Evolutionary conservation across 2,329 filamentous ascomycete genomes (phyloP), one percentile per base, ranked within the genome.

Genomic region (Blastomyces percursus): DNA sequence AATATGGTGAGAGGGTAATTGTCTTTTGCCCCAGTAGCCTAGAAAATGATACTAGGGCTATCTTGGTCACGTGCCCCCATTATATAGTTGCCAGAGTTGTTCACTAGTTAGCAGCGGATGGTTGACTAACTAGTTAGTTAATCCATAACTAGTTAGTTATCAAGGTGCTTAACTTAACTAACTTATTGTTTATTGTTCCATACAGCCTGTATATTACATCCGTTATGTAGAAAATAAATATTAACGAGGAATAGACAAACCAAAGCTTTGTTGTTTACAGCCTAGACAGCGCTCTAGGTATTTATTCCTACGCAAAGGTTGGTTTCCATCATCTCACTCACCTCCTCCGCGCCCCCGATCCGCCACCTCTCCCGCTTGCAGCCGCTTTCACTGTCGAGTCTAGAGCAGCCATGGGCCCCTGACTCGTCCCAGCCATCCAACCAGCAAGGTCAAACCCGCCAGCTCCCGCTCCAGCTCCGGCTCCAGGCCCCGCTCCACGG

Each of bases 401-500:
- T 59, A 72, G 69, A 61, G 74, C 72, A 42, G 75, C 70, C 44
- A 68, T 67, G 21, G 69, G 70, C 14, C 69, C 69, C 27, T 73
- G 67, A 46, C 71, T 67, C n/a, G 77, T 73, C 11, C 85, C 86
- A 21, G 86, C 86, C 80, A 89, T 82, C 82, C 84, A 88, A 6
- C 84, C 81, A 2, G 86, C 86, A 60, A 88, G 78, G 74, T 89
- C 86, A 66, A 89, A 88, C 61, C 84, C 85, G 67, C 84, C 50
- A 35, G 50, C 14, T 54, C 85, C 71, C 56, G 78, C 75, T 50
- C 85, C 71, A 57, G 78, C 75, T 50, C 77, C 78, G 8, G 71
- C 64, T 16, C 61, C 57, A 27, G 58, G 8, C 61, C 63, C 74
- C 64, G 73, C 74, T 12, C 69, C 44, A 11, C 64, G n/a, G 51